Evolutionary conservation across 768 basidiomycete genomes (phyloP).

Genomic region (Amanita brunnescens): DNA sequence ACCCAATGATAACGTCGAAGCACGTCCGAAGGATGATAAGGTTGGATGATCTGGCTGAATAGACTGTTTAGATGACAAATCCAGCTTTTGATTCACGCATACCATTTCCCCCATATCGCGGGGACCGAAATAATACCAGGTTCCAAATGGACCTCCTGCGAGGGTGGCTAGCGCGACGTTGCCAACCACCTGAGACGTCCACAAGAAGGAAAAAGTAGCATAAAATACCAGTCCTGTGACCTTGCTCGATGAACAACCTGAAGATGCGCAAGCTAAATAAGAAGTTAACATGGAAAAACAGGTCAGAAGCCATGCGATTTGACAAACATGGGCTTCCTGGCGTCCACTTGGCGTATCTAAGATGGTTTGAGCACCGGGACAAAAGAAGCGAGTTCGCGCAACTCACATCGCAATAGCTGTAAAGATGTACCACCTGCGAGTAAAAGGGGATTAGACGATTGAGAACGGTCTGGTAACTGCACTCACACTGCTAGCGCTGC

Average conservation of each 20-base stretch:
- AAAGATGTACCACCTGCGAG: conserved; percentile 64
- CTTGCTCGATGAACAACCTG: conserved; percentile 58
- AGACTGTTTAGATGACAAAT: conserved; percentile 1
- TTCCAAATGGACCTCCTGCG: conserved; percentile 70
- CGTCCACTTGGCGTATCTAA: conserved; percentile 60
- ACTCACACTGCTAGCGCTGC: conserved; percentile 61
- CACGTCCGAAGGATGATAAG: conserved; percentile 58
- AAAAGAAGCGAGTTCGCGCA: neutral
- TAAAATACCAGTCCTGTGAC: conserved; percentile 76
- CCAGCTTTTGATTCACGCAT: conserved; percentile 10
- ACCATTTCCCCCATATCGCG: conserved; percentile 57
- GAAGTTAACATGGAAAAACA: conserved; percentile 5
- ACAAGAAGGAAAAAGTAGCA: conserved; percentile 75
- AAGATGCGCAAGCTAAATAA: conserved; percentile 32
- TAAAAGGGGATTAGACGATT: conserved; percentile 1
- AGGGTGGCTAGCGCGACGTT: conserved; percentile 75
- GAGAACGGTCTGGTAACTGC: neutral
- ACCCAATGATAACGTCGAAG: conserved; percentile 71
- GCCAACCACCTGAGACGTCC: conserved; percentile 76
- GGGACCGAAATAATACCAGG: conserved; percentile 84
- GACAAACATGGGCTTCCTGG: conserved; percentile 62
- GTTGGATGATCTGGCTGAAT: conserved; percentile 63
- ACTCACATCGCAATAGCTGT: conserved; percentile 45
- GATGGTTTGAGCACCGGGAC: neutral
- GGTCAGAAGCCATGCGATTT: neutral